Percentiles rank a stretch among this genome's conserved stretches.
Evolutionary conservation across 495 filamentous ascomycete genomes (phyloP).

Genomic region (Schizothecium vesticola): DNA sequence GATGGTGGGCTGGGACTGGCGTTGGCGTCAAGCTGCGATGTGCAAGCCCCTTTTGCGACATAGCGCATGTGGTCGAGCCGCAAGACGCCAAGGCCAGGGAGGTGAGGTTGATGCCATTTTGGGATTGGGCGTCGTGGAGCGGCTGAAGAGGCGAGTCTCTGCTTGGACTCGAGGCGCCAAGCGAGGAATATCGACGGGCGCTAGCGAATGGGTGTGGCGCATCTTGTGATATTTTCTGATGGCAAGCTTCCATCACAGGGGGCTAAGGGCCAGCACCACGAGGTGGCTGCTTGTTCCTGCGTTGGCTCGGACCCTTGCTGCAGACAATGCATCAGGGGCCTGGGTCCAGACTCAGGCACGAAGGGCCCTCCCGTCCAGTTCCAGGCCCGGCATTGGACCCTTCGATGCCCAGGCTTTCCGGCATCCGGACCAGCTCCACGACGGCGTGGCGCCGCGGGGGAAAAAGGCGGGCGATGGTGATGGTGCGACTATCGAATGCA

Average conservation of each 20-base stretch:
- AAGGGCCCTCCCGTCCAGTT: no score
- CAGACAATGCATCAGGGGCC: background rate
- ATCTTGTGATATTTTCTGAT: background rate
- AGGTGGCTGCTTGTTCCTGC: background rate
- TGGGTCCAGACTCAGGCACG: background rate
- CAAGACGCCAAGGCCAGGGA: background rate
- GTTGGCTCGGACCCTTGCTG: background rate
- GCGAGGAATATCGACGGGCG: background rate
- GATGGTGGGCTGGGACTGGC: background rate
- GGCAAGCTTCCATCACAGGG: background rate
- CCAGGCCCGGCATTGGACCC: background rate
- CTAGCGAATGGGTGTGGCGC: background rate
- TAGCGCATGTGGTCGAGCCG: background rate
- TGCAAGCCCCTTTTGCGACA: background rate
- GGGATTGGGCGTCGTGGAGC: background rate
- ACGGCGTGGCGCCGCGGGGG: background rate
- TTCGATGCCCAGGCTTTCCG: background rate
- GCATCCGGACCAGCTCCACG: background rate
- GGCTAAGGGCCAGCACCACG: background rate
- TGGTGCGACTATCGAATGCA: background rate
- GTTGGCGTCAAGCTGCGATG: background rate
- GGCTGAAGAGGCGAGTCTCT: background rate
- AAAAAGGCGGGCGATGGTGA: background rate
- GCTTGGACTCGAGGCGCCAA: background rate
- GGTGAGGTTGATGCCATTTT: background rate